Evolutionary conservation across 192 early-diverging fungal species (phyloP).

Genomic region (Coemansia sp.): DNA sequence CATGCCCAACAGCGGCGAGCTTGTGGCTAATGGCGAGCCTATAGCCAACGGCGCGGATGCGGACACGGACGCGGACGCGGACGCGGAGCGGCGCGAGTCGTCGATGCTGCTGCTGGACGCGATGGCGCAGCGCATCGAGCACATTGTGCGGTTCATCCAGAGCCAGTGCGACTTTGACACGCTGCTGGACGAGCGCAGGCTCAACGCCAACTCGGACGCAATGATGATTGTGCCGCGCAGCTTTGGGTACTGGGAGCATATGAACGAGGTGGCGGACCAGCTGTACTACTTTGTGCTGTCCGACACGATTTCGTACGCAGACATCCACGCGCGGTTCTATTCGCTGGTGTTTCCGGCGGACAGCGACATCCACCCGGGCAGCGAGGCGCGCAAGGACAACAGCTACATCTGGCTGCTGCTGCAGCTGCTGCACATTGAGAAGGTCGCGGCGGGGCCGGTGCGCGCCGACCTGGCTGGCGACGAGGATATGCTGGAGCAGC

Average conservation of each 20-base stretch:
- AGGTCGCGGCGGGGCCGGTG: slow-evolving; percentile 57
- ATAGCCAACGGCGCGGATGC: neutral
- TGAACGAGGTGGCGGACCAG: slow-evolving; percentile 75
- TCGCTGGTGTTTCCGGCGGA: slow-evolving; percentile 55
- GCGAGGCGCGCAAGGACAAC: slow-evolving; percentile 64
- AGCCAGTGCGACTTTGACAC: slow-evolving; percentile 54
- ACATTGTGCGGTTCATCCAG: slow-evolving; percentile 44
- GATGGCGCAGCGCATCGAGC: slow-evolving; percentile 39
- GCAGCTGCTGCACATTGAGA: slow-evolving; percentile 70
- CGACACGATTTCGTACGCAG: slow-evolving; percentile 59
- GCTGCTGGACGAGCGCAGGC: slow-evolving; percentile 34
- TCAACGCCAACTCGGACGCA: slow-evolving; percentile 41
- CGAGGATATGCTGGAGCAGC: slow-evolving; percentile 68
- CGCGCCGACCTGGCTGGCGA: slow-evolving; percentile 65
- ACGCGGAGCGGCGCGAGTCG: slow-evolving; percentile 31
- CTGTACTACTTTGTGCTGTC: slow-evolving; percentile 66
- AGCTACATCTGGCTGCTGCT: slow-evolving; percentile 69
- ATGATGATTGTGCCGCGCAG: slow-evolving; percentile 66
- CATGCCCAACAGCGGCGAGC: slow-evolving; percentile 19
- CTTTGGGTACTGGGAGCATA: slow-evolving; percentile 69
- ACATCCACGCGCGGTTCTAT: slow-evolving; percentile 57
- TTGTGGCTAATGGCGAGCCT: neutral
- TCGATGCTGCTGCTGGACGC: slow-evolving; percentile 42
- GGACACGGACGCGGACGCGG: slow-evolving; percentile 16
- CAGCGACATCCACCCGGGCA: slow-evolving; percentile 47